Base-by-base conservation (phyloP, 768 basidiomycete species). In the Amanita pallidorosea region DNA sequence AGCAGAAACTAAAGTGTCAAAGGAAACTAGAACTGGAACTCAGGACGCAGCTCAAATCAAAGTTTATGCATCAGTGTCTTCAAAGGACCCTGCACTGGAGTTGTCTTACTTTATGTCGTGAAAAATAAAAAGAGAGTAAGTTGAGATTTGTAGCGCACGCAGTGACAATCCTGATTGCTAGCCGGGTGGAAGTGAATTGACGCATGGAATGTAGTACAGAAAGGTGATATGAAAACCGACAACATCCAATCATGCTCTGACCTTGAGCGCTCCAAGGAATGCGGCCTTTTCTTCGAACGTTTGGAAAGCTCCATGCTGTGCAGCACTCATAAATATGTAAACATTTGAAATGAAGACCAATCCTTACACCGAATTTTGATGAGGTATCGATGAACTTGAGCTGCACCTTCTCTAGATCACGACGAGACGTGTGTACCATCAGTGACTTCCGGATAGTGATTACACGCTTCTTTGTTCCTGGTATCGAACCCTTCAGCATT, bases 371-470 rank as follows among this genome's bases (percentile, higher is more conserved):
- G 71, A 92, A 93, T 72, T 96, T 96, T 70, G 90, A 94, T 38
- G 92, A 89, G 31, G 95, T 97, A 65, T 95, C 93, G 79, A 98
- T 95, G 76, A 94, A 97, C 73, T 95, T 97, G 79, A 96, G 87
- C 55, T 85, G 80, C 55, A 96, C 88, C 76, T 98, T 94, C 80
- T 99, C 96, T 65, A 98, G 81, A 70, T 97, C 91, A 70, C 85
- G 81, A 65, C 93, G 88, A 56, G 86, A 88, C 38, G 95, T 95
- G 77, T 94, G 94, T 51, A 88, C 83, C 86, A 93, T 89, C 66
- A 98, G 81, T 20, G 92, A 91, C 67, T 98, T 96, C 66, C 96
- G 88, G 67, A 99, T 82, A 54, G 94, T 97, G 65, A 98, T 79
- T 59, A 98, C 85, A 74, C 96, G 90, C 79, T 98, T 98, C 79